Conservation (phyloP, 345 rosid species). For the Clausena lansium region DNA sequence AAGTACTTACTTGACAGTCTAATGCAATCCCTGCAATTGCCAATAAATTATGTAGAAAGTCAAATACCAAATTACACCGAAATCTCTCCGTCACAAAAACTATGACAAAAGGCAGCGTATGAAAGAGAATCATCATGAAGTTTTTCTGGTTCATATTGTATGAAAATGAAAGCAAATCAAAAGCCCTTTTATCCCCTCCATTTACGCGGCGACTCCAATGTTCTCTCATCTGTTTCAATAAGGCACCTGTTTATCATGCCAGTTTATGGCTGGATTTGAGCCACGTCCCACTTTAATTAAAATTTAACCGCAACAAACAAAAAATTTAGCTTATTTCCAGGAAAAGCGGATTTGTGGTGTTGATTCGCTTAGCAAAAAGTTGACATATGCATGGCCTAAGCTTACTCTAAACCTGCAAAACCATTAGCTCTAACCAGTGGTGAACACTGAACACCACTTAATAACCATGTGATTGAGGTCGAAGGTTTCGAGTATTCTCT, state of each 20-base stretch:
- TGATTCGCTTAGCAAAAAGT: neutral
- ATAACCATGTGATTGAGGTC: too few species aligned
- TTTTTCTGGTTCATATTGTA: neutral
- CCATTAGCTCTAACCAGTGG: too few species aligned
- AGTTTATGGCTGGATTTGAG: neutral
- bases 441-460: too few species aligned
- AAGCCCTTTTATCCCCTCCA: neutral
- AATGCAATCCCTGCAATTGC: neutral
- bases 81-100: neutral
- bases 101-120: neutral
- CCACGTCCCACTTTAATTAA: neutral
- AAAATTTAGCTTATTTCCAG: neutral
- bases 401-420: neutral
- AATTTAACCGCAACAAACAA: too few species aligned
- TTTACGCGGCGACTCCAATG: constrained; percentile 1
- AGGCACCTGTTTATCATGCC: too few species aligned
- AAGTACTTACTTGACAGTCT: too few species aligned
- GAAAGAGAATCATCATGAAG: neutral
- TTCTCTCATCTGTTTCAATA: too few species aligned
- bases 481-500: too few species aligned
- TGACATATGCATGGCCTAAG: neutral
- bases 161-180: neutral
- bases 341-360: neutral
- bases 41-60: neutral
- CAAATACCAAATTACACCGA: neutral